phyloP scores from a whole-genome alignment of 225 moss, liverwort and hornwort genomes.

The Antitrichia curtipendula region DNA sequence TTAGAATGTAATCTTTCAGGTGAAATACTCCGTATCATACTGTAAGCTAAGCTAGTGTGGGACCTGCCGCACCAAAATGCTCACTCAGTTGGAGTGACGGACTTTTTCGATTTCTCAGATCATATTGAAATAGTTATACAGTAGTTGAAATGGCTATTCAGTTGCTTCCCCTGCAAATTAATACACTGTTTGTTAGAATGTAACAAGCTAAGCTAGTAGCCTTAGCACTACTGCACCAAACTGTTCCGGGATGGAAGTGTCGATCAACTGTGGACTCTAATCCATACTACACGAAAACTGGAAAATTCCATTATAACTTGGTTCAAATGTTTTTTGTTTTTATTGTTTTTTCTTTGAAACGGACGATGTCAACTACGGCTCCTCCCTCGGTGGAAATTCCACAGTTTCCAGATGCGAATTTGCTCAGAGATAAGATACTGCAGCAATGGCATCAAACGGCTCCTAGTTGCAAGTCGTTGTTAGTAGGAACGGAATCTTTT shows the following conservation, averaged over 20 bases:
- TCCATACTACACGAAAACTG: not conserved
- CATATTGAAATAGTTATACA: no score
- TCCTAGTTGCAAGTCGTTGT: no score
- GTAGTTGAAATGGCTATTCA: not conserved
- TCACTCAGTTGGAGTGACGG: not conserved
- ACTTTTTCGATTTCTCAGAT: not conserved
- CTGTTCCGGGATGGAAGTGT: not conserved
- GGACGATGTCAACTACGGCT: not conserved
- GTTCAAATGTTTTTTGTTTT: not conserved
- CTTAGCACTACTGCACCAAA: no score
- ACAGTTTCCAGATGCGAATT: not conserved
- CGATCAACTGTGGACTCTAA: not conserved
- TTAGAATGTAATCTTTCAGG: not conserved
- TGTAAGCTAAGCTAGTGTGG: not conserved
- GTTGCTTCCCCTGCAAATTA: not conserved
- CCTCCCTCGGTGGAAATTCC: not conserved
- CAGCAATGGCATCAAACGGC: not conserved
- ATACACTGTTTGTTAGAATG: no score
- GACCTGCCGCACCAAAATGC: no score
- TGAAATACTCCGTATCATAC: not conserved
- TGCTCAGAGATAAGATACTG: not conserved
- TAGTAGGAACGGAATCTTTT: not conserved
- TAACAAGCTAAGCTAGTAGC: not conserved
- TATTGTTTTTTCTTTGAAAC: not conserved
- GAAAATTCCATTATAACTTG: not conserved